phyloP scores from a whole-genome alignment of 225 moss, liverwort and hornwort genomes.

The Anthoceros angustus region DNA sequence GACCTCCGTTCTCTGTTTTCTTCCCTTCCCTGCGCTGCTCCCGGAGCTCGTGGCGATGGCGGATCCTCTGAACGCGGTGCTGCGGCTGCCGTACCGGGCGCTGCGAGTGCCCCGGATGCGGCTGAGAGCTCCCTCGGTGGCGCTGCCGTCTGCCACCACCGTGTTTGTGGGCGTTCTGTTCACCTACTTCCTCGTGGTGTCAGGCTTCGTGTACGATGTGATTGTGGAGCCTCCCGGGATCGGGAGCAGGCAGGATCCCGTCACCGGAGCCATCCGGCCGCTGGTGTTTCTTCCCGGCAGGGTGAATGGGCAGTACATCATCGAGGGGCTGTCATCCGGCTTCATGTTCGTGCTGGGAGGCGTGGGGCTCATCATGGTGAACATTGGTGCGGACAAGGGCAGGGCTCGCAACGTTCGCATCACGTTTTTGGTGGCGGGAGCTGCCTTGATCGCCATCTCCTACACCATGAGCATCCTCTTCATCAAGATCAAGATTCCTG shows the following conservation, averaged over 20 bases:
- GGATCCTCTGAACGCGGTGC: conserved; percentile 23
- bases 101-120: conserved; percentile 33
- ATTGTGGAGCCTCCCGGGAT: conserved; percentile 98
- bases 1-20: not conserved
- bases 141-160: conserved; percentile 69
- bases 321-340: conserved; percentile 84
- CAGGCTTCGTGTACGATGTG: conserved; percentile 95
- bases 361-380: conserved; percentile 70
- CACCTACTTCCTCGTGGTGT: conserved; percentile 81
- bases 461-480: conserved; percentile 94
- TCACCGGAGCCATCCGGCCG: conserved; percentile 83
- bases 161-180: conserved; percentile 56
- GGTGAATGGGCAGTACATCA: conserved; percentile 94
- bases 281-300: conserved; percentile 80
- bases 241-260: conserved; percentile 90
- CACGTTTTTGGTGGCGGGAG: conserved; percentile 63
- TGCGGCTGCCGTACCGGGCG: conserved; percentile 25
- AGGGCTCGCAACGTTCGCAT: conserved; percentile 71
- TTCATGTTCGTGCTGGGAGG: conserved; percentile 97
- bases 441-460: conserved; percentile 53
- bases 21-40: not conserved
- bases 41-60: conserved; percentile 14
- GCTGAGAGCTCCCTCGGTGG: conserved; percentile 41
- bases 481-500: conserved; percentile 85
- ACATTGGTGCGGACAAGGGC: conserved; percentile 64